These are phyloP conservation scores for Picea abies DNA, from an alignment of 83 land plant species.

Conservation along the genomic window DNA sequence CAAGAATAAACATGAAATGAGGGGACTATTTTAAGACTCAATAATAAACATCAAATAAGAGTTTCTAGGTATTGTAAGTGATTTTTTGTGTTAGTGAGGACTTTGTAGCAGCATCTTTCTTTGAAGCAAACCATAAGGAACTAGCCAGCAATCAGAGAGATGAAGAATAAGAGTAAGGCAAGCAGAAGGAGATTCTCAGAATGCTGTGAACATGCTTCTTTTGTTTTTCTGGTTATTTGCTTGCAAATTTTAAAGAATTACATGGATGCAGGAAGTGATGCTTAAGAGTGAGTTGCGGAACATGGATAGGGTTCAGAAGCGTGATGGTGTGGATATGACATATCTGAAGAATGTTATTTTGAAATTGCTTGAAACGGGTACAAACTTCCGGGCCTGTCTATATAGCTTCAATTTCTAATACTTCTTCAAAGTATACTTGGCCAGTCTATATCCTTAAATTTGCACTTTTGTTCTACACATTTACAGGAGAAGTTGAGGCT, in stretches of 20 bases:
- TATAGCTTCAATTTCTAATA: not conserved
- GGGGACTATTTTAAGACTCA: not conserved
- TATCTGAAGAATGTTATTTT: conserved; percentile 93
- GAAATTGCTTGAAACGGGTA: conserved; percentile 96
- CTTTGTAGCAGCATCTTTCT: not conserved
- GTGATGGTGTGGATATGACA: conserved; percentile 95
- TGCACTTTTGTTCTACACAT: not conserved
- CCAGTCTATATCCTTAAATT: not conserved
- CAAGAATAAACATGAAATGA: not conserved
- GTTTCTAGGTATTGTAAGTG: not conserved
- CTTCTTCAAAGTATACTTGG: not conserved
- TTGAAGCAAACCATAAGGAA: not conserved
- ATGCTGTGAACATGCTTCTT: not conserved
- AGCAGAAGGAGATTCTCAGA: not conserved
- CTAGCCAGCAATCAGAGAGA: not conserved
- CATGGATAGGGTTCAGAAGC: conserved; percentile 72
- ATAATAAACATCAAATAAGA: not conserved
- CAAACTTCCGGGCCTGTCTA: not conserved
- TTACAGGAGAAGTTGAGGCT: conserved; percentile 93
- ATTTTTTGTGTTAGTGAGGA: not conserved
- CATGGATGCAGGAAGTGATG: conserved; percentile 67
- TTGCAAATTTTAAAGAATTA: not conserved
- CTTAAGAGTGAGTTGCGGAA: conserved; percentile 86
- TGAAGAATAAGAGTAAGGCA: not conserved
- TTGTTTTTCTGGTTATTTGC: not conserved